Evolutionary conservation across 1,139 yeast genomes (phyloP), one percentile per base, ranked within the genome.

Genomic region (Suhomyces kunorum): DNA sequence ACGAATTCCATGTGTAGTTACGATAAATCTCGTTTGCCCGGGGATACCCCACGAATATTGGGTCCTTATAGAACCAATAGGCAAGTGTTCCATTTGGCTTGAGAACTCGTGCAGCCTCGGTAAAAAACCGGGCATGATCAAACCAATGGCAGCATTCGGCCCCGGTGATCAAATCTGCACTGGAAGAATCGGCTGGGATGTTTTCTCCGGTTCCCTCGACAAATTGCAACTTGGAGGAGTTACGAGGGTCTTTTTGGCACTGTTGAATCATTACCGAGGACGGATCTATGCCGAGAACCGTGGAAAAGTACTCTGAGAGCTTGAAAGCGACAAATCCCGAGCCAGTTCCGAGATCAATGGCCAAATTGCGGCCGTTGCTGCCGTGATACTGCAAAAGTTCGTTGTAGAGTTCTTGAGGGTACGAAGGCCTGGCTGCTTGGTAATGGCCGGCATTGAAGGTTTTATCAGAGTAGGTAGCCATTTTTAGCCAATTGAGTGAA

Each of bases 321-420:
- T 80, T 78, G 45, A 74, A 67, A 0, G 94, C 75, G 1, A 85
- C 92, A 47, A 81, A 81, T 1, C 96, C 96, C 0, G 96, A 83
- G 1, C 96, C 96, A 56, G 89, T 81, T 0, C 96, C 96, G 13
- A 86, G 65, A 59, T 88, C 96, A 6, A 87, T 58, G 8, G 45
- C 48, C 24, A 66, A 44, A 1, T 61, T 48, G 9, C 31, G 33
- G 1, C 50, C 47, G 4, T 47, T 46, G 1, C 51, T 40, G n/a
- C 55, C 53, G 47, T 69, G 75, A 43, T 61, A 67, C 3, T 50
- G 44, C 19, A 68, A 42, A 15, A 70, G 50, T 6, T 63, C 56
- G 4, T 56, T 43, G 44, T 69, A 70, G 43, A 66, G 66, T 14
- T 43, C 38, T 28, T 54, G 57, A 2, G 75, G 74, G 45, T 70